Evolutionary conservation across 352 stramenopile genomes (phyloP).

Genomic region (Globisporangium barbulae): DNA sequence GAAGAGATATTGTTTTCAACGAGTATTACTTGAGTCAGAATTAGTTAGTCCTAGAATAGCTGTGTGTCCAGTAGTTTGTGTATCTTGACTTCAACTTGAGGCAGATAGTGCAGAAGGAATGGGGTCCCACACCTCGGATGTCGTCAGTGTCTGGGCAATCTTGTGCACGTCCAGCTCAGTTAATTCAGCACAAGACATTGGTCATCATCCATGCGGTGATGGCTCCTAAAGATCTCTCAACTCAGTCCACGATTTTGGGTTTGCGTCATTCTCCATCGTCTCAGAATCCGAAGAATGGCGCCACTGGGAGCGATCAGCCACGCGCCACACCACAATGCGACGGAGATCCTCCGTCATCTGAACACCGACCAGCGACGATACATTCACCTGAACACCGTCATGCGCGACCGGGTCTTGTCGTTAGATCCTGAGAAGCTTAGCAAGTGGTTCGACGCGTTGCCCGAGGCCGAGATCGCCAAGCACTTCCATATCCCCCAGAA

Average conservation of each 20-base stretch:
- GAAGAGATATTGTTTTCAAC: too few species aligned
- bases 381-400: background rate
- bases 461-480: conserved; percentile 2
- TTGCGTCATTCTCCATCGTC: background rate
- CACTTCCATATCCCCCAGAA: background rate
- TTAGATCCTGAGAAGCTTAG: background rate
- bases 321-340: background rate
- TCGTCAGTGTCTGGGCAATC: background rate
- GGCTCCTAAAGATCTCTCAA: too few species aligned
- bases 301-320: background rate
- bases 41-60: too few species aligned
- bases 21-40: too few species aligned
- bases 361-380: too few species aligned
- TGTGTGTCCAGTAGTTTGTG: too few species aligned
- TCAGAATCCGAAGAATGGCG: too few species aligned
- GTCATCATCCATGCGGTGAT: too few species aligned
- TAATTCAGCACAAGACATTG: too few species aligned
- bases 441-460: conserved; percentile 1
- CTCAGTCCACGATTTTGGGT: too few species aligned
- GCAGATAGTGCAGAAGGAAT: background rate
- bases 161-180: background rate
- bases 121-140: background rate
- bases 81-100: background rate
- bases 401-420: background rate
- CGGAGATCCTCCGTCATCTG: too few species aligned